Evolutionary conservation across 2,329 filamentous ascomycete species (phyloP), one percentile per base, ranked within the genome.

Genomic region (Cercospora brassicicola): DNA sequence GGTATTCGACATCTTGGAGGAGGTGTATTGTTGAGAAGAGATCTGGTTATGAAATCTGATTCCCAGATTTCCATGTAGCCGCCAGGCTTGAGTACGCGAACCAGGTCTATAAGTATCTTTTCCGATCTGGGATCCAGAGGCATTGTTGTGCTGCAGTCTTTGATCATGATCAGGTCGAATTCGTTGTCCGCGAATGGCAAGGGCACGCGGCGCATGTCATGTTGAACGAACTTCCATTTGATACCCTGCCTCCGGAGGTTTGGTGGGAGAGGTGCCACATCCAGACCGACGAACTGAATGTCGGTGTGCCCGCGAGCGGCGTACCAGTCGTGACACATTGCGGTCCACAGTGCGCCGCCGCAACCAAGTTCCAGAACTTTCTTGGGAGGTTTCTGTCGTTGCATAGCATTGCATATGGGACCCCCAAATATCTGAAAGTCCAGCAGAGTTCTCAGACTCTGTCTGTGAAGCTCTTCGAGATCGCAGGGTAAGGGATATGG

Each of bases 41-140:
- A 94, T 73, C 94, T 90, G 71, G 97, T 88, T 11, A 90, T 87
- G 76, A 93, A 89, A 79, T 97, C 94, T 4, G 90, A 90, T 72
- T 97, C 94, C 94, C 94, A 97, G 15, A 96, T 85, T 77, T 97
- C 94, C 28, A 97, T 76, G 1, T 88, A 88, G 4, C 94, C 94
- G 15, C 92, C 93, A 0, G 91, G 89, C 72, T 86, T 89, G 39
- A 97, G 82, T 11, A 96, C 81, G 18, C 94, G 90, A 56, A 94
- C 82, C 69, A 89, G 90, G 76, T 97, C 93, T 71, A 92, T 90
- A 67, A 89, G 77, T n/a, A 87, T 81, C 26, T 79, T 78, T 55
- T 85, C 82, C 36, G 89, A 86, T 66, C 87, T 82, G 18, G 78
- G 78, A 4, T 83, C 83, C 55, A 87, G 81, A 28, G 87, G 86